phyloP scores from a whole-genome alignment of 2,329 filamentous ascomycete genomes.

The Hypomyces rosellus region DNA sequence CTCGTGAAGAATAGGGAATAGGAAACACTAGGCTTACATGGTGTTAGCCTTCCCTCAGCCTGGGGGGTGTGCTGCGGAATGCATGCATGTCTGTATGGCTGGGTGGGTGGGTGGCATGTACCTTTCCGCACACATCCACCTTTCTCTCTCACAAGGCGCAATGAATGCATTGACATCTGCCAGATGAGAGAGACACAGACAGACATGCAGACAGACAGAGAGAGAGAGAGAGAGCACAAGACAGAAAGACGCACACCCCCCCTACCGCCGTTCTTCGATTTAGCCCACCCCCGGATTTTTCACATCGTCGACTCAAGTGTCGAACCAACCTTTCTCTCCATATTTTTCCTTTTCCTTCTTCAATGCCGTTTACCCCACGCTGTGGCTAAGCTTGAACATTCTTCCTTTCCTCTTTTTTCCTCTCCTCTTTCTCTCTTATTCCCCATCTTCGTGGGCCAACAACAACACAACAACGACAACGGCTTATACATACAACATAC shows the following conservation, averaged over 20 bases:
- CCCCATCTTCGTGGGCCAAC: neutral
- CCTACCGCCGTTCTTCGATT: constrained; percentile 6
- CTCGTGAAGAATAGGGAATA: too few species aligned
- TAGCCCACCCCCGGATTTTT: constrained; percentile 14
- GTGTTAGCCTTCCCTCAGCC: too few species aligned
- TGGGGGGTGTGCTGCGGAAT: too few species aligned
- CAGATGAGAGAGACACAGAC: neutral
- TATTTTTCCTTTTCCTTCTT: too few species aligned
- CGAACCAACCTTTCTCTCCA: neutral
- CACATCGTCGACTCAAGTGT: neutral
- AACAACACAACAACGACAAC: too few species aligned
- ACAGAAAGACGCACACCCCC: constrained; percentile 8
- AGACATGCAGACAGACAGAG: constrained; percentile 4
- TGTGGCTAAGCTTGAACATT: constrained; percentile 5
- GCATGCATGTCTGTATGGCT: too few species aligned
- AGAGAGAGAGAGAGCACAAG: constrained; percentile 6
- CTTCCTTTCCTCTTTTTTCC: constrained; percentile 4
- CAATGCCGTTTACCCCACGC: constrained; percentile 7
- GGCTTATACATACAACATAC: too few species aligned
- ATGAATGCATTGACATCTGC: neutral
- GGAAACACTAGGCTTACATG: too few species aligned
- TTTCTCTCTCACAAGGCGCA: too few species aligned
- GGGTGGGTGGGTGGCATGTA: too few species aligned
- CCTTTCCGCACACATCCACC: too few species aligned
- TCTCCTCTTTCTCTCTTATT: neutral